Conservation (phyloP, 1,139 yeast species). For the Nakaseomyces sp. region DNA sequence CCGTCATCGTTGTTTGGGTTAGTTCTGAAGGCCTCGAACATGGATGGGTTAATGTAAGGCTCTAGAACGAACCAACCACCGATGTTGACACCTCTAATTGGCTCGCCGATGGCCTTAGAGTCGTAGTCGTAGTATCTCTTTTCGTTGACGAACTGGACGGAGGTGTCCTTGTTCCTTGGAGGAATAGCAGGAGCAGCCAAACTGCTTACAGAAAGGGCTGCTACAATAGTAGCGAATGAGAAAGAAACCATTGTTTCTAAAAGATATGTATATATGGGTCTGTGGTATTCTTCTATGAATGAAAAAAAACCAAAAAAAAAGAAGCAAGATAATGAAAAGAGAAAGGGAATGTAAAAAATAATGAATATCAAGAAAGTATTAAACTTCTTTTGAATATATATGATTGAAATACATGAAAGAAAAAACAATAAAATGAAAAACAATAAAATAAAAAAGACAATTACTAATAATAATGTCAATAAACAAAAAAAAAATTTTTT, state of each 20-base stretch:
- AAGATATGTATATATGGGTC: background rate
- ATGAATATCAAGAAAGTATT: too few species aligned
- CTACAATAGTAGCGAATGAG: constrained; percentile 3
- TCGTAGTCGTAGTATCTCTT: constrained; percentile 25
- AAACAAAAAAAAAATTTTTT: too few species aligned
- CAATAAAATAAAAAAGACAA: too few species aligned
- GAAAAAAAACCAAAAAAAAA: too few species aligned
- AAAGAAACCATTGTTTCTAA: constrained; percentile 3
- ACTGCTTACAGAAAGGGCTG: constrained; percentile 5
- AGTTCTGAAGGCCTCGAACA: constrained; percentile 45
- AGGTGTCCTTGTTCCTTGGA: constrained; percentile 6
- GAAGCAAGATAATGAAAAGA: too few species aligned
- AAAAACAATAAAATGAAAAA: too few species aligned
- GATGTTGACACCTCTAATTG: constrained; percentile 67
- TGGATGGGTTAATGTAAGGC: constrained; percentile 76
- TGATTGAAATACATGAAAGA: too few species aligned
- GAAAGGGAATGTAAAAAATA: background rate
- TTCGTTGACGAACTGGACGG: constrained; percentile 9
- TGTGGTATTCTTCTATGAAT: too few species aligned
- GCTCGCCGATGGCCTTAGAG: constrained; percentile 14
- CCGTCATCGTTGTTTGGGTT: constrained; percentile 29
- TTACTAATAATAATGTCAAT: too few species aligned
- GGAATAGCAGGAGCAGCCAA: constrained; percentile 4
- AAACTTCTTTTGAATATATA: background rate
- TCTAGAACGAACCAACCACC: constrained; percentile 94